A percentile compares a stretch with the other conserved stretches of the same genome.
Evolutionary conservation across 257 asterid species (phyloP).

Genomic region (Solanum clarkiae): DNA sequence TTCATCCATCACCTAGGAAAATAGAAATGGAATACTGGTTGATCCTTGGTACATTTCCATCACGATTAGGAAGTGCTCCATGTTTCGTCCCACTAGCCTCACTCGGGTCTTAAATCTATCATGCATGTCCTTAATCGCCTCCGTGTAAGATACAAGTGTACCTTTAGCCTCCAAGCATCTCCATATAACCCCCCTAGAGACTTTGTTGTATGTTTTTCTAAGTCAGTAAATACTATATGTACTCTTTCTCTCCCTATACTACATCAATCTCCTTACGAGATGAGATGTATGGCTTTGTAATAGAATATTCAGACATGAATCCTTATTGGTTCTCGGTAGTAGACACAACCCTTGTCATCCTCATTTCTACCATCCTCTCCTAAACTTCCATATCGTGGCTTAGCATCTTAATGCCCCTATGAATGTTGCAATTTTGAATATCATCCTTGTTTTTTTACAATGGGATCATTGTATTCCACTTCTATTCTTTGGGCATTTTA

Average conservation of each 20-base stretch:
- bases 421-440: neutral
- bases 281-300: neutral
- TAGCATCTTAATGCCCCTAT: neutral
- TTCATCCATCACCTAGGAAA: neutral
- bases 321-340: neutral
- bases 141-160: neutral
- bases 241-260: neutral
- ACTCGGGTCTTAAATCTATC: neutral
- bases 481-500: neutral
- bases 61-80: neutral
- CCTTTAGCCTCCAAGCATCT: neutral
- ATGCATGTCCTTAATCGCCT: neutral
- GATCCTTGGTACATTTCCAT: neutral
- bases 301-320: neutral
- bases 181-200: neutral
- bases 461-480: neutral
- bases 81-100: neutral
- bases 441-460: neutral
- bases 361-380: neutral
- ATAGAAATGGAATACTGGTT: neutral
- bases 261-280: neutral
- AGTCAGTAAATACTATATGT: neutral
- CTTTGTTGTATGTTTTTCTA: neutral
- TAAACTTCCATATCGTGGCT: neutral
- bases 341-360: neutral